These are phyloP conservation scores for Periconia digitata DNA, from an alignment of 2,329 filamentous ascomycete species.

Conservation along the genomic window DNA sequence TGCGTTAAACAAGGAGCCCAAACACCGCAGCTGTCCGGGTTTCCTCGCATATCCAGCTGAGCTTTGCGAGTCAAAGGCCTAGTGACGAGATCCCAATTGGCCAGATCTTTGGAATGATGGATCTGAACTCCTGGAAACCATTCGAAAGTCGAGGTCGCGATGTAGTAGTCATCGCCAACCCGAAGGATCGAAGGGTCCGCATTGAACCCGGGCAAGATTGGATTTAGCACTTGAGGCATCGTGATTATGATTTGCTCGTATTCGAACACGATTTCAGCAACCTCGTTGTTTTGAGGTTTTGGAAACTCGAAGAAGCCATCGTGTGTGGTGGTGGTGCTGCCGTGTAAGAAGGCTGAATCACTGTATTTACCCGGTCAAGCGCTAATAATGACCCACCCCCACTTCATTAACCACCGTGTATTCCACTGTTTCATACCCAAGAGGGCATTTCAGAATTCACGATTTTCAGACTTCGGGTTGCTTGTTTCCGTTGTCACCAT, in stretches of 20 bases:
- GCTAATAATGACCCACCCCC: neutral
- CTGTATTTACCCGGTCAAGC: slow-evolving; percentile 10
- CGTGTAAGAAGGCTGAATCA: neutral
- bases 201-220: slow-evolving; percentile 62
- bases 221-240: slow-evolving; percentile 48
- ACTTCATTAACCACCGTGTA: slow-evolving; percentile 13
- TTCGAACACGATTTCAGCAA: neutral
- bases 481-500: neutral
- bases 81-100: slow-evolving; percentile 57
- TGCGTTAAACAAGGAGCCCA: slow-evolving; percentile 67
- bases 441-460: neutral
- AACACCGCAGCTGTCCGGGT: slow-evolving; percentile 57
- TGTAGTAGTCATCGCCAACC: slow-evolving; percentile 56
- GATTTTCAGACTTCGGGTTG: neutral
- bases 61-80: slow-evolving; percentile 55
- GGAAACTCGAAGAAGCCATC: neutral
- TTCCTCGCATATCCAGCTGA: slow-evolving; percentile 56
- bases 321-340: neutral
- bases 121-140: slow-evolving; percentile 64
- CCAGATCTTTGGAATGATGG: slow-evolving; percentile 58
- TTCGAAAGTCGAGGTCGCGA: slow-evolving; percentile 65
- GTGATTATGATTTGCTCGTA: slow-evolving; percentile 3
- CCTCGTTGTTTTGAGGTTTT: neutral
- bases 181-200: slow-evolving; percentile 61
- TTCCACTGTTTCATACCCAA: neutral